A percentile compares a stretch with the other conserved stretches of the same genome.
phyloP scores from a whole-genome alignment of 108 stramenopile species.

The Cyclostephanos tholiformis region DNA sequence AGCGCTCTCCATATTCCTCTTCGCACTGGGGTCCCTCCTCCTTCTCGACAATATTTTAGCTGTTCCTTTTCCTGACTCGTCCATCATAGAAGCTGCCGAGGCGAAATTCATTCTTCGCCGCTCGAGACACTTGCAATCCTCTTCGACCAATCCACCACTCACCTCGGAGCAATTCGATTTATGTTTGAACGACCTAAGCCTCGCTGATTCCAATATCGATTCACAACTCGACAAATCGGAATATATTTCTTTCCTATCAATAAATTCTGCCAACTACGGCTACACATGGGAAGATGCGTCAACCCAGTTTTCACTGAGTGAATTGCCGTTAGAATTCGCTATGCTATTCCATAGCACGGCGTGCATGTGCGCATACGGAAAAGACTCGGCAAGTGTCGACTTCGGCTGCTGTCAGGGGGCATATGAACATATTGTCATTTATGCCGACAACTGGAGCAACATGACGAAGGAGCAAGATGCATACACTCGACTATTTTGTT shows the following conservation, averaged over 20 bases:
- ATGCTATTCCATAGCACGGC: slow-evolving; percentile 33
- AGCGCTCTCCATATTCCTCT: not conserved
- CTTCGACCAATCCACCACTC: slow-evolving; percentile 1
- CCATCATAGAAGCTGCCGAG: no score
- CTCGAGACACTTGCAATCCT: not conserved
- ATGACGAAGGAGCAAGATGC: slow-evolving; percentile 8
- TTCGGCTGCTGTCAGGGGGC: slow-evolving; percentile 15
- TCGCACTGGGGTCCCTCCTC: no score
- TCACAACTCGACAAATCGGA: slow-evolving; percentile 13
- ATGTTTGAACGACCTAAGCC: slow-evolving; percentile 8
- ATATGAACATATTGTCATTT: slow-evolving; percentile 17
- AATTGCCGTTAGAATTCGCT: slow-evolving; percentile 25
- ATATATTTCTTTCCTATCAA: slow-evolving; percentile 23
- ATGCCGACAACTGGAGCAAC: not conserved
- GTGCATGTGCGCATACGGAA: slow-evolving; percentile 21
- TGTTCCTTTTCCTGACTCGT: no score
- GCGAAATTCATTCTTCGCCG: no score
- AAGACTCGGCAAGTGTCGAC: not conserved
- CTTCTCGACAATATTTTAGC: no score
- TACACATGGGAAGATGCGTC: slow-evolving; percentile 4
- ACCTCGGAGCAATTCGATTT: slow-evolving; percentile 20
- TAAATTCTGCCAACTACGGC: slow-evolving; percentile 17
- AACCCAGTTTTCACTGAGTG: slow-evolving; percentile 4
- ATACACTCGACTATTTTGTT: slow-evolving; percentile 25
- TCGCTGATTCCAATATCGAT: slow-evolving; percentile 22